A percentile compares a stretch with the other conserved stretches of the same genome.
Conservation (phyloP, 306 rosid genomes). For the Arachis stenosperma region DNA sequence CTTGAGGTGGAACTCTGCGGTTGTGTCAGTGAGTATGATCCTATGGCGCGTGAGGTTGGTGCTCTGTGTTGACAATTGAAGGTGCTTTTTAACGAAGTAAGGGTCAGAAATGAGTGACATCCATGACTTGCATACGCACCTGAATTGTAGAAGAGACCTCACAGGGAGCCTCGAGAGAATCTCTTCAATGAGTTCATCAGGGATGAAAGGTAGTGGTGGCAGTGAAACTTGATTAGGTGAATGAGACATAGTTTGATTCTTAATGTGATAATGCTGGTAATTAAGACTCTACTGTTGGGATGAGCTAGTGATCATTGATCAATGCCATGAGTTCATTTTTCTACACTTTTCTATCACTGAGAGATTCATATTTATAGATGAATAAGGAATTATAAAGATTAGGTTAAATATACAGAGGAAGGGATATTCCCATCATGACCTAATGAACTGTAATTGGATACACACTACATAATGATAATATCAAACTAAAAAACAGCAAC, state of each 20-base stretch:
- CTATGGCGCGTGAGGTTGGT: slow-evolving; percentile 38
- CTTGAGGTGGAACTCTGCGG: slow-evolving; percentile 50
- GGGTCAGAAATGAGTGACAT: slow-evolving; percentile 31
- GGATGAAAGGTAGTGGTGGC: not conserved
- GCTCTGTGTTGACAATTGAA: slow-evolving; percentile 19
- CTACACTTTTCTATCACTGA: not conserved
- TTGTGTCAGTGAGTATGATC: slow-evolving; percentile 50
- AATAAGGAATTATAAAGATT: too few relatives aligned
- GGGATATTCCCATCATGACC: not conserved
- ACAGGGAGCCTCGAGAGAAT: slow-evolving; percentile 38
- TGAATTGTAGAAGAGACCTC: slow-evolving; percentile 37
- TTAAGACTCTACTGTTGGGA: not conserved
- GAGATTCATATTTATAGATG: not conserved
- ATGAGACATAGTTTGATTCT: not conserved
- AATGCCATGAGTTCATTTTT: not conserved
- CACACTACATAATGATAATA: not conserved
- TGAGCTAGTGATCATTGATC: not conserved
- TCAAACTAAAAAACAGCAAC: not conserved
- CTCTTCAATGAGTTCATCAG: slow-evolving; percentile 34
- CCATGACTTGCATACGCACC: slow-evolving; percentile 40
- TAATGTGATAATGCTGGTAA: not conserved
- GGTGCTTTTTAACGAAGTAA: slow-evolving; percentile 29
- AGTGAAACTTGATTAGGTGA: not conserved
- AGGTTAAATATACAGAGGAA: too few relatives aligned
- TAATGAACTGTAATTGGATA: not conserved